phyloP scores from a whole-genome alignment of 495 filamentous ascomycete species.

The Penicillium egyptiacum region DNA sequence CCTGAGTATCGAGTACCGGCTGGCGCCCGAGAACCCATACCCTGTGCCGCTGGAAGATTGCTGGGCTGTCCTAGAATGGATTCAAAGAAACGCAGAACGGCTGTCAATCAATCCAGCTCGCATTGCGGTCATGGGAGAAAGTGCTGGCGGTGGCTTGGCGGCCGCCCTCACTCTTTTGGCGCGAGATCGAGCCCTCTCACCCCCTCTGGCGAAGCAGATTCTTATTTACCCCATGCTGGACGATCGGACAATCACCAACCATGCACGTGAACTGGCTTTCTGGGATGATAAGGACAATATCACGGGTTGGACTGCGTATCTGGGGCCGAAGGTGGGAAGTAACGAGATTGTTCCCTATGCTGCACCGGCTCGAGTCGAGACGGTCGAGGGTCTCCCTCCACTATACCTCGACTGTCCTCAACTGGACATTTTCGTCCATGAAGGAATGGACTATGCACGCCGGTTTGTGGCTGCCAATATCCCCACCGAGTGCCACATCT shows the following conservation, averaged over 20 bases:
- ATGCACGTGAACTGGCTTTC: slow-evolving; percentile 14
- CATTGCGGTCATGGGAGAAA: slow-evolving; percentile 31
- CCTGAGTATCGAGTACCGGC: no score
- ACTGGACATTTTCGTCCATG: slow-evolving; percentile 31
- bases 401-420: slow-evolving; percentile 28
- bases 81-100: no score
- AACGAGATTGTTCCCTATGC: slow-evolving; percentile 13
- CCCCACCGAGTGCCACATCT: slow-evolving; percentile 30
- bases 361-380: slow-evolving; percentile 24
- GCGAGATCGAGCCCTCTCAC: slow-evolving; percentile 38
- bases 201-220: slow-evolving; percentile 46
- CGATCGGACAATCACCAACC: slow-evolving; percentile 25
- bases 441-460: slow-evolving; percentile 24
- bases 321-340: slow-evolving; percentile 24
- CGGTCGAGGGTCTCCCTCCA: slow-evolving; percentile 27
- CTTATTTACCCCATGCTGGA: slow-evolving; percentile 54
- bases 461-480: slow-evolving; percentile 25
- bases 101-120: no score
- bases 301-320: slow-evolving; percentile 30
- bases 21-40: no score
- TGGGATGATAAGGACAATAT: slow-evolving; percentile 29
- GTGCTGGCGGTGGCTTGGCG: slow-evolving; percentile 58
- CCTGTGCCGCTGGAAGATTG: no score
- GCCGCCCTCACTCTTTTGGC: slow-evolving; percentile 42
- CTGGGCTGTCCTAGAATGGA: no score